Evolutionary conservation across 2,329 filamentous ascomycete genomes (phyloP), one percentile per base, ranked within the genome.

Genomic region (Exophiala dermatitidis): DNA sequence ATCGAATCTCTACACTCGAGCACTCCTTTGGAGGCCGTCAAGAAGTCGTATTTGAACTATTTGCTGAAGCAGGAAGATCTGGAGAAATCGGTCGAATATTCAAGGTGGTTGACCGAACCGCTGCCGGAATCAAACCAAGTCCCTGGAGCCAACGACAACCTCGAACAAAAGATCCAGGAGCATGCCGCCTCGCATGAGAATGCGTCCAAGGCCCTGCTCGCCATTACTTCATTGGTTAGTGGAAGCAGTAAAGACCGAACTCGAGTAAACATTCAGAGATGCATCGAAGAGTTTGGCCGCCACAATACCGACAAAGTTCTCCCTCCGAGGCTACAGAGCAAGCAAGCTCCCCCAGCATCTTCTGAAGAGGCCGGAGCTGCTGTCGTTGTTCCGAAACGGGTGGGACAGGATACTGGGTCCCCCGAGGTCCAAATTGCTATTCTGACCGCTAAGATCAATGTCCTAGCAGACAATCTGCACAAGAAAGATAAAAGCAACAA

Each of bases 351-450:
- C 5, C 33, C 12, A 10, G 37, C 43, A 5, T 44, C 34, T 37
- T 36, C 44, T 4, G 33, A 29, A 19, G 46, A 30, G 51, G 48
- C 37, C 9, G 43, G 45, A 26, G 57, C 50, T 9, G 43, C 52
- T 2, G 47, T 43, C 28, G 30, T 43, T n/a, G 49, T 79, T 46
- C 54, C 60, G 4, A 56, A 55, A 28, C 85, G 94, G 32, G 82
- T 84, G n/a, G 93, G 93, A 0, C 86, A 86, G 3, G 93, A 98
- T 68, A 98, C 91, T 0, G 93, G 93, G 34, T 95, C 88, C 64
- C 88, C 88, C 4, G 93, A 98, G 72, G 94, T 98, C n/a, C 93
- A 98, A 75, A 89, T 94, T 61, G 90, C 90, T 43, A 94, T 98
- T 63, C 71, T 98, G 68, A 98, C 93, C 2, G 81, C 89, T 53